phyloP scores from a whole-genome alignment of 2,329 filamentous ascomycete species.

The Monilinia fructigena region DNA sequence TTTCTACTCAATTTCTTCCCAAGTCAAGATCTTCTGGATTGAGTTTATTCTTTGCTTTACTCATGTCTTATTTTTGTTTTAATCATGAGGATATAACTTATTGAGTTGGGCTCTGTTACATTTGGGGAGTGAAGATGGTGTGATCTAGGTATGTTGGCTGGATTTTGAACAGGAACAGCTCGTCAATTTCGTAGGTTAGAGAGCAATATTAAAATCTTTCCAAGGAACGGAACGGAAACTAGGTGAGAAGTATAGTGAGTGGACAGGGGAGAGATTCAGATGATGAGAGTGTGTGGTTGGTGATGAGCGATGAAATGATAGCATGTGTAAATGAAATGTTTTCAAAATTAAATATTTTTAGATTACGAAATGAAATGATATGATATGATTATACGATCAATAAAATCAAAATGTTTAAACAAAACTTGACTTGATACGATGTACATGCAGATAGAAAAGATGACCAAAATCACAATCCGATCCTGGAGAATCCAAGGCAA shows the following conservation, averaged over 20 bases:
- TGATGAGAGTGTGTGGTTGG: background rate
- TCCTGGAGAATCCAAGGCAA: too few species aligned
- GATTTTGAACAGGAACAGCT: background rate
- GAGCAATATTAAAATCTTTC: background rate
- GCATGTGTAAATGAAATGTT: constrained; percentile 1
- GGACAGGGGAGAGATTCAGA: background rate
- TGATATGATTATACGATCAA: background rate
- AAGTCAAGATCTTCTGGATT: background rate
- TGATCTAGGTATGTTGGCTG: background rate
- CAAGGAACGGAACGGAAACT: background rate
- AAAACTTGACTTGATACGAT: background rate
- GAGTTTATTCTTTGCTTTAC: background rate
- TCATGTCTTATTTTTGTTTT: constrained; percentile 6
- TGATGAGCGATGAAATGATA: background rate
- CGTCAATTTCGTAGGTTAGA: background rate
- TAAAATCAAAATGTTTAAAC: background rate
- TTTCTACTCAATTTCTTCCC: background rate
- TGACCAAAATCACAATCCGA: too few species aligned
- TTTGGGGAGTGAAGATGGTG: background rate
- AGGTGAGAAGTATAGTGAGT: background rate
- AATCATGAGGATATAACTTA: background rate
- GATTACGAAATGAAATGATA: background rate
- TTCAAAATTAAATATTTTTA: background rate
- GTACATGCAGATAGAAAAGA: too few species aligned
- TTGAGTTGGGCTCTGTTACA: background rate